These are phyloP conservation scores for Cyclotella choctawhatcheeana DNA, from an alignment of 108 stramenopile genomes.

Conservation along the genomic window DNA sequence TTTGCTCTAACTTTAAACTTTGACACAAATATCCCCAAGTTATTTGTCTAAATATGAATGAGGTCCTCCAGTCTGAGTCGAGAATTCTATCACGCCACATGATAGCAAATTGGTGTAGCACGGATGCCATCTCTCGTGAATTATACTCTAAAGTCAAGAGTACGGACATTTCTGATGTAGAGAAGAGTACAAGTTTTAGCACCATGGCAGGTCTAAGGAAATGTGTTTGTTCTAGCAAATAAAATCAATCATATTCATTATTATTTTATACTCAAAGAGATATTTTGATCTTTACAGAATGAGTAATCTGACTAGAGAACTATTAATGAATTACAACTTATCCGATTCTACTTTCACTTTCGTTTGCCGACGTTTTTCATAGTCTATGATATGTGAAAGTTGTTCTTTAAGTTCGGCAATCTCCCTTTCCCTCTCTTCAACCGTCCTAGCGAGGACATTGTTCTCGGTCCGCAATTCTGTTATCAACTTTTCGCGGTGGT, in stretches of 20 bases:
- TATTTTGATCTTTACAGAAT: too few species aligned
- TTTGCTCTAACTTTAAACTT: too few species aligned
- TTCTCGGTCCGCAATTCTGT: not conserved
- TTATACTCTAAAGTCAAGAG: conserved; percentile 8
- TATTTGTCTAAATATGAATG: conserved; percentile 45
- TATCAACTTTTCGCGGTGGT: not conserved
- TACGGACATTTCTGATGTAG: conserved; percentile 12
- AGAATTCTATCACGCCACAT: conserved; percentile 47
- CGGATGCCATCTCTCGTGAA: conserved; percentile 40
- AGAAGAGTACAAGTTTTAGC: conserved; percentile 29
- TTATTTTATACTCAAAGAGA: too few species aligned
- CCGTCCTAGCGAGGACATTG: not conserved
- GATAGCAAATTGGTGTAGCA: conserved; percentile 51
- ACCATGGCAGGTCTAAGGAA: conserved; percentile 23
- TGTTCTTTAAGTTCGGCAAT: not conserved
- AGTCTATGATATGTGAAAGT: too few species aligned
- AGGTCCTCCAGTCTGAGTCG: conserved; percentile 38
- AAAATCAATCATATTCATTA: too few species aligned
- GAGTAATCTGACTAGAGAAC: too few species aligned
- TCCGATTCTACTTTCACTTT: too few species aligned
- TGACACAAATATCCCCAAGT: too few species aligned
- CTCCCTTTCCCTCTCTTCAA: not conserved
- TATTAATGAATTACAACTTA: too few species aligned
- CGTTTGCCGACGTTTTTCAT: too few species aligned
- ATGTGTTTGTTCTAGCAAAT: not conserved